A percentile compares a stretch with the other conserved stretches of the same genome.
These are phyloP conservation scores for Penicillium cosmopolitanum DNA, from an alignment of 495 filamentous ascomycete species.

Conservation along the genomic window DNA sequence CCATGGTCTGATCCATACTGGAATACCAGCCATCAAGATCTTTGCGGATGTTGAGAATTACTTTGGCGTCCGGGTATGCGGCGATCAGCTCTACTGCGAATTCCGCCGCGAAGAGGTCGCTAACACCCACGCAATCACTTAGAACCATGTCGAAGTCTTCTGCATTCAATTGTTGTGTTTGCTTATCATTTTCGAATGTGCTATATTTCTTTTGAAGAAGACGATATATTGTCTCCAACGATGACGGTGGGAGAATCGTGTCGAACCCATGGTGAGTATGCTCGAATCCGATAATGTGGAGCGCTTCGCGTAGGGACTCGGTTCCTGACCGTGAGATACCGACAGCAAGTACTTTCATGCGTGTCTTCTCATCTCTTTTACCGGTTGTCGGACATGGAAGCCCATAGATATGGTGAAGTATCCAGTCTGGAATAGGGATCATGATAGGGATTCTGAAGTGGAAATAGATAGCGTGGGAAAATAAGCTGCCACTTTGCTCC, in stretches of 20 bases:
- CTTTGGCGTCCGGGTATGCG: constrained; percentile 62
- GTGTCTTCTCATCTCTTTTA: constrained; percentile 14
- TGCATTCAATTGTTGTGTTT: constrained; percentile 16
- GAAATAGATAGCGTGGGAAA: too few species aligned
- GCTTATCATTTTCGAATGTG: background rate
- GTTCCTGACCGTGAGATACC: constrained; percentile 35
- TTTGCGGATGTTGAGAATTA: constrained; percentile 53
- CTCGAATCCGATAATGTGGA: constrained; percentile 27
- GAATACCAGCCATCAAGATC: constrained; percentile 49
- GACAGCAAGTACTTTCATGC: constrained; percentile 32
- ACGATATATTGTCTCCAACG: constrained; percentile 15
- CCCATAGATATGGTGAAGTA: constrained; percentile 18
- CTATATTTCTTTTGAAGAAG: constrained; percentile 30
- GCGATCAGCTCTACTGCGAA: constrained; percentile 60
- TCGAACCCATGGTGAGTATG: constrained; percentile 34
- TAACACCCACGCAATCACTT: constrained; percentile 52
- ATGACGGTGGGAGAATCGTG: constrained; percentile 22
- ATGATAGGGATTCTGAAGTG: background rate
- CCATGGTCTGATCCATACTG: constrained; percentile 17
- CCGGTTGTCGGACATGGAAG: constrained; percentile 18
- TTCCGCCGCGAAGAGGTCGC: constrained; percentile 52
- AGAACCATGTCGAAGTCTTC: constrained; percentile 53
- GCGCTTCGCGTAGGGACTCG: constrained; percentile 32
- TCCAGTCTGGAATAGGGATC: background rate
- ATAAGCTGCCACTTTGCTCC: too few species aligned